Conservation (phyloP, 225 moss, liverwort and hornwort species). For the Sphagnum contortum region DNA sequence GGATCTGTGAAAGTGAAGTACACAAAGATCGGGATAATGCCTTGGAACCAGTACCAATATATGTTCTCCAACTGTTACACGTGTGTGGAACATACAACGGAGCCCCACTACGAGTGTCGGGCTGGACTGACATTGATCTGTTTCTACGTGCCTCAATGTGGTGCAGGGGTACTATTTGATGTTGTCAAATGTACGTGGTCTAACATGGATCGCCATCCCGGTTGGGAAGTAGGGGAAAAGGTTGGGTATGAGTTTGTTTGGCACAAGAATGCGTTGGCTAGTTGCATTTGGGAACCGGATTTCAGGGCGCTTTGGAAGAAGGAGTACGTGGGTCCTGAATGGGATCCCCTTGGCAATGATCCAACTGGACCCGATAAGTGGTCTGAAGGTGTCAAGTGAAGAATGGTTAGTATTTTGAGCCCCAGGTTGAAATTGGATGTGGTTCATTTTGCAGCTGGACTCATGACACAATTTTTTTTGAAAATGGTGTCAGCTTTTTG, state of each 20-base stretch:
- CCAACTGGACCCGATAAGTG: constrained; percentile 20
- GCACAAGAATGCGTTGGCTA: constrained; percentile 31
- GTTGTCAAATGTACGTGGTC: constrained; percentile 14
- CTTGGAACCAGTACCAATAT: constrained; percentile 19
- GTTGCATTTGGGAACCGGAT: constrained; percentile 41
- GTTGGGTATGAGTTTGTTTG: background rate
- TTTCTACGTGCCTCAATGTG: constrained; percentile 30
- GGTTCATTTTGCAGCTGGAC: too few species aligned
- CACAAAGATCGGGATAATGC: constrained; percentile 30
- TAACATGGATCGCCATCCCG: constrained; percentile 29
- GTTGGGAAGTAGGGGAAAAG: constrained; percentile 26
- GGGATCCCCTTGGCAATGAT: constrained; percentile 27
- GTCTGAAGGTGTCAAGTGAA: constrained; percentile 3
- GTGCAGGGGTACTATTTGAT: constrained; percentile 28
- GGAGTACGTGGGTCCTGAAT: constrained; percentile 30
- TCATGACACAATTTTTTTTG: too few species aligned
- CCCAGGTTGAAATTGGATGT: too few species aligned
- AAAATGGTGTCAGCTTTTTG: too few species aligned
- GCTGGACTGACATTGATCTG: constrained; percentile 25
- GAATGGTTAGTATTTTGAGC: background rate
- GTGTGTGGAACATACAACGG: constrained; percentile 18
- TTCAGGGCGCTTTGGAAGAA: constrained; percentile 36
- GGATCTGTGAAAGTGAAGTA: constrained; percentile 17
- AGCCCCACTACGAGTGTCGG: constrained; percentile 23
- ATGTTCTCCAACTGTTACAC: constrained; percentile 25